Evolutionary conservation across 192 early-diverging fungal genomes (phyloP).

Genomic region (Piromyces sp.): DNA sequence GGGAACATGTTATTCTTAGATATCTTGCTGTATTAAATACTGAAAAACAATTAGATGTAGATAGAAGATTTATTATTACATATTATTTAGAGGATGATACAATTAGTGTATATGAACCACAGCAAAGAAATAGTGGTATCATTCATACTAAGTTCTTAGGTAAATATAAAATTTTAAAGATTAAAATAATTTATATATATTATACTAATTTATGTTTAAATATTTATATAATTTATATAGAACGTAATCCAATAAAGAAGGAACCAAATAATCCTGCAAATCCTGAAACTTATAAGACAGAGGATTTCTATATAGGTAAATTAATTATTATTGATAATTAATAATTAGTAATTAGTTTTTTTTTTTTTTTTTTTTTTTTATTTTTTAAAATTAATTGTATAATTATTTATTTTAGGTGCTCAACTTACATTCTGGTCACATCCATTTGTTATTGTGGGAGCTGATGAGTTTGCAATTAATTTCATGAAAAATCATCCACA

Average conservation of each 20-base stretch:
- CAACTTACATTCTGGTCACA: not conserved
- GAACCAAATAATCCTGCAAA: not conserved
- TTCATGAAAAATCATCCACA: conserved; percentile 3
- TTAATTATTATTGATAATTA: not conserved
- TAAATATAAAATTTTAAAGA: no score
- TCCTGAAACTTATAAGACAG: not conserved
- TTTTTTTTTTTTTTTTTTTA: no score
- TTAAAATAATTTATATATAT: no score
- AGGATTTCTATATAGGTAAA: not conserved
- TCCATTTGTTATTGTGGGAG: conserved; percentile 1
- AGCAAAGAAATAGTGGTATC: not conserved
- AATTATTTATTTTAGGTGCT: no score
- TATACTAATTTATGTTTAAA: no score
- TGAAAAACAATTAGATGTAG: not conserved
- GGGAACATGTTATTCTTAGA: not conserved
- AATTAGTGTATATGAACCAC: conserved; percentile 1
- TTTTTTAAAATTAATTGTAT: no score
- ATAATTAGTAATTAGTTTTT: not conserved
- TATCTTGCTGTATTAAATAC: conserved; percentile 1
- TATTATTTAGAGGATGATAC: conserved; percentile 2
- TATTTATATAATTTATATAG: not conserved
- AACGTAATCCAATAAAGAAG: not conserved
- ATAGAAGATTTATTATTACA: conserved; percentile 1
- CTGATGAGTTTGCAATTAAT: conserved; percentile 1
- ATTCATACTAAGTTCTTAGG: not conserved